phyloP scores from a whole-genome alignment of 306 rosid species.

The Castanopsis chinensis region DNA sequence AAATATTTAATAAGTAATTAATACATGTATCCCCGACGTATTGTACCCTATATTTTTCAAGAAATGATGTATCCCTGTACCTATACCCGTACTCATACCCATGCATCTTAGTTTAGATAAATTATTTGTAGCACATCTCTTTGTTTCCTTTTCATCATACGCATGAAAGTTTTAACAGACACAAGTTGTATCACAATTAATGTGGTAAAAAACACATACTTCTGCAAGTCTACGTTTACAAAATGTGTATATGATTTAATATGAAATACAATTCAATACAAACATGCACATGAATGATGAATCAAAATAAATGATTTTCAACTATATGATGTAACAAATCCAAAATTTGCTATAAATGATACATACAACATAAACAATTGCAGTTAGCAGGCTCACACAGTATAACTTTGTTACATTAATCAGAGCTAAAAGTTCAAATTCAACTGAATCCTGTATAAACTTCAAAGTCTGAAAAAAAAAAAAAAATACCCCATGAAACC shows the following conservation, averaged over 20 bases:
- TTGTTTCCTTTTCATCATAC: background rate
- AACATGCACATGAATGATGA: background rate
- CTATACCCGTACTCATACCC: too few species aligned
- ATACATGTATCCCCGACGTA: too few species aligned
- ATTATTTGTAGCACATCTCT: background rate
- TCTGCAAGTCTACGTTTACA: background rate
- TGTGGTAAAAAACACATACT: background rate
- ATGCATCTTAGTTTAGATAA: too few species aligned
- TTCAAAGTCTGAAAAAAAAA: conserved; percentile 2
- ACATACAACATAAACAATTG: background rate
- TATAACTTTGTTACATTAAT: background rate
- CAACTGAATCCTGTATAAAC: background rate
- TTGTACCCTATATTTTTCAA: too few species aligned
- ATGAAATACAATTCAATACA: background rate
- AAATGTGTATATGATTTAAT: background rate
- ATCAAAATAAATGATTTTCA: background rate
- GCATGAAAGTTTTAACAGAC: background rate
- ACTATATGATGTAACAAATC: background rate
- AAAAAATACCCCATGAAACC: background rate
- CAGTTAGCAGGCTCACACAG: background rate
- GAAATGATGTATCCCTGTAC: too few species aligned
- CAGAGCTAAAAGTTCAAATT: background rate
- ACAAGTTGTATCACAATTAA: background rate
- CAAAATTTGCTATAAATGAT: background rate
- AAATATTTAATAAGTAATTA: too few species aligned